phyloP scores from a whole-genome alignment of 73 alveolate genomes.

The Tetrahymena thermophila region DNA sequence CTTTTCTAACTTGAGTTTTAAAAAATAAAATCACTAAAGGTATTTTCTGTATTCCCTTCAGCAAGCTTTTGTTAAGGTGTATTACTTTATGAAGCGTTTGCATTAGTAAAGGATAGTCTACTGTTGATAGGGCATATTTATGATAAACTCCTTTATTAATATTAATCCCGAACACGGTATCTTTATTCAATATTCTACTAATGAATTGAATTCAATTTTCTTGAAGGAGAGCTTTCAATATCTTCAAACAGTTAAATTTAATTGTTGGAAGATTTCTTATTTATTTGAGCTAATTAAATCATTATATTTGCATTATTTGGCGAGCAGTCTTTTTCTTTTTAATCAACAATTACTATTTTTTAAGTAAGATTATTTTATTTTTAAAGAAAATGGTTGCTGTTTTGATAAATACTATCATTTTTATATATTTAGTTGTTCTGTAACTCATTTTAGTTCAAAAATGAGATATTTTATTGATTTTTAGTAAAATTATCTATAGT shows the following conservation, averaged over 20 bases:
- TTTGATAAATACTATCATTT: not conserved
- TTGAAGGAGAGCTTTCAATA: not conserved
- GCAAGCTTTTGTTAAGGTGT: not conserved
- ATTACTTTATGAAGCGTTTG: not conserved
- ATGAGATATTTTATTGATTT: not conserved
- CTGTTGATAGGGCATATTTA: not conserved
- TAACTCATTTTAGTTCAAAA: not conserved
- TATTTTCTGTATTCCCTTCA: not conserved
- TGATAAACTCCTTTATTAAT: not conserved
- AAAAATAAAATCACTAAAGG: not conserved
- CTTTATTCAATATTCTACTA: not conserved
- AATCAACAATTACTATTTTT: not conserved
- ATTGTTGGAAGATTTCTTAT: not conserved
- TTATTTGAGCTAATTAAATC: not conserved
- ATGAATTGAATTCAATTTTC: not conserved
- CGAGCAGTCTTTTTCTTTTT: not conserved
- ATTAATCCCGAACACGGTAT: not conserved
- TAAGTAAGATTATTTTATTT: not conserved
- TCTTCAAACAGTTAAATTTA: not conserved
- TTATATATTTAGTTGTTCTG: too few relatives aligned
- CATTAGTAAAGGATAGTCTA: not conserved
- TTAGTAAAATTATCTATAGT: not conserved
- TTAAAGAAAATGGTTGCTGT: not conserved
- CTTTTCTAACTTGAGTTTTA: not conserved
- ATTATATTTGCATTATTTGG: not conserved